These are phyloP conservation scores for Ascochyta lentis DNA, from an alignment of 2,329 filamentous ascomycete species.

Conservation along the genomic window DNA sequence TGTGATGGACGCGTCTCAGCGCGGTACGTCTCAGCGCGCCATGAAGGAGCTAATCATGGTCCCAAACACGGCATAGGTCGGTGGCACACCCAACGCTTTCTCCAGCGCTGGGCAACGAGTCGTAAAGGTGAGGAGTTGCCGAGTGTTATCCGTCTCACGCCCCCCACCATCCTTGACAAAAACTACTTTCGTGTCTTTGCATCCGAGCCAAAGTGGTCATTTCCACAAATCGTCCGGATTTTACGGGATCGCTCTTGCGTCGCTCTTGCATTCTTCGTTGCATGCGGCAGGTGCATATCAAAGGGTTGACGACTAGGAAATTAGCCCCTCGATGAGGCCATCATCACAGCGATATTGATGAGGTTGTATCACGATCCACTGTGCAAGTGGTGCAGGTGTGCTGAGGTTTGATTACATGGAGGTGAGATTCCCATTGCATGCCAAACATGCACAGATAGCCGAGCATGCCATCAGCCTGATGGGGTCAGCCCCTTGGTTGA, in stretches of 20 bases:
- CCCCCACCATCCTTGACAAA: slow-evolving; percentile 26
- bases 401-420: slow-evolving; percentile 6
- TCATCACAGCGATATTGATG: slow-evolving; percentile 15
- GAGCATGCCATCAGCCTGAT: slow-evolving; percentile 21
- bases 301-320: slow-evolving; percentile 15
- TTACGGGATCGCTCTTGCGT: slow-evolving; percentile 15
- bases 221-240: slow-evolving; percentile 32
- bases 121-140: slow-evolving; percentile 32
- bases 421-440: slow-evolving; percentile 15
- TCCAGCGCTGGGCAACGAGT: slow-evolving; percentile 18
- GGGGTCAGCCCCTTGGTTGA: slow-evolving; percentile 16
- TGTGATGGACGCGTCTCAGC: slow-evolving; percentile 41
- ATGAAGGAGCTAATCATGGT: slow-evolving; percentile 41
- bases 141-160: slow-evolving; percentile 39
- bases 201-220: slow-evolving; percentile 34
- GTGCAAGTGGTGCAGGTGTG: slow-evolving; percentile 16
- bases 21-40: slow-evolving; percentile 46
- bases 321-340: slow-evolving; percentile 20
- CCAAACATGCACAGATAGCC: slow-evolving; percentile 15
- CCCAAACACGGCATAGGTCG: slow-evolving; percentile 35
- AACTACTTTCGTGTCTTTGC: slow-evolving; percentile 27
- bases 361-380: slow-evolving; percentile 14
- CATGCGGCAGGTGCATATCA: slow-evolving; percentile 19
- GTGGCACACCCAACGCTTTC: slow-evolving; percentile 32
- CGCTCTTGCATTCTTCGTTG: slow-evolving; percentile 20